phyloP scores from a whole-genome alignment of 352 stramenopile genomes.

The Phytopythium aichiense region DNA sequence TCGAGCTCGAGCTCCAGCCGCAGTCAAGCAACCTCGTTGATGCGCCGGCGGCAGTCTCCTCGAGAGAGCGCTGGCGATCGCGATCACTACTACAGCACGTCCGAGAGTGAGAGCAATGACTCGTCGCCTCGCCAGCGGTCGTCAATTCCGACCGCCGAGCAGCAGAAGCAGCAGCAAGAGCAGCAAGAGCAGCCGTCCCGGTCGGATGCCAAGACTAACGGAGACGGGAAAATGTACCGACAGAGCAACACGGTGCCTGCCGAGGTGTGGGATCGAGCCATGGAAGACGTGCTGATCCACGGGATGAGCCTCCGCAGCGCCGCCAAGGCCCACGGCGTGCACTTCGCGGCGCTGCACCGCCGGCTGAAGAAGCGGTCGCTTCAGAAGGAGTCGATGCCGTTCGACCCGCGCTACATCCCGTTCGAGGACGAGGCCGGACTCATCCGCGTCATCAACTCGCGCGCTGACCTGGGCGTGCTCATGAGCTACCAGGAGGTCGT shows the following conservation, averaged over 20 bases:
- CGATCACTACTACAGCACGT: slow-evolving; percentile 21
- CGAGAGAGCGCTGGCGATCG: slow-evolving; percentile 11
- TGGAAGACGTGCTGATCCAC: slow-evolving; percentile 61
- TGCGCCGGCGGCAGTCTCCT: slow-evolving; percentile 7
- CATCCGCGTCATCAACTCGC: slow-evolving; percentile 63
- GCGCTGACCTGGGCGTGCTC: slow-evolving; percentile 62
- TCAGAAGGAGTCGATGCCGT: slow-evolving; percentile 31
- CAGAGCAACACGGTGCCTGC: slow-evolving; percentile 55
- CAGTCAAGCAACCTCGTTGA: not conserved
- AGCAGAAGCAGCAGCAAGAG: not conserved
- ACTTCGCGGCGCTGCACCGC: slow-evolving; percentile 66
- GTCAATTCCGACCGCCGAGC: not conserved
- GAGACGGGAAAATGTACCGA: slow-evolving; percentile 33
- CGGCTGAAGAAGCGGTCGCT: slow-evolving; percentile 61
- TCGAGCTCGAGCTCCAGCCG: not conserved
- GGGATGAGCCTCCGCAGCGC: slow-evolving; percentile 66
- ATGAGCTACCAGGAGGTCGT: slow-evolving; percentile 68
- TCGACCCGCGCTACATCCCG: slow-evolving; percentile 55
- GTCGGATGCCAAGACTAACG: slow-evolving; percentile 9
- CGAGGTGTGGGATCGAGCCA: slow-evolving; percentile 62
- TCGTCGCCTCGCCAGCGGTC: slow-evolving; percentile 11
- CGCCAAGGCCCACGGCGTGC: slow-evolving; percentile 53
- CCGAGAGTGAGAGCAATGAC: slow-evolving; percentile 24
- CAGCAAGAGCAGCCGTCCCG: slow-evolving; percentile 14
- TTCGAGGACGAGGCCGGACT: slow-evolving; percentile 68